Percentiles rank a stretch among this genome's conserved stretches.
These are phyloP conservation scores for Aspergillus cavernicola DNA, from an alignment of 495 filamentous ascomycete genomes.

Conservation along the genomic window DNA sequence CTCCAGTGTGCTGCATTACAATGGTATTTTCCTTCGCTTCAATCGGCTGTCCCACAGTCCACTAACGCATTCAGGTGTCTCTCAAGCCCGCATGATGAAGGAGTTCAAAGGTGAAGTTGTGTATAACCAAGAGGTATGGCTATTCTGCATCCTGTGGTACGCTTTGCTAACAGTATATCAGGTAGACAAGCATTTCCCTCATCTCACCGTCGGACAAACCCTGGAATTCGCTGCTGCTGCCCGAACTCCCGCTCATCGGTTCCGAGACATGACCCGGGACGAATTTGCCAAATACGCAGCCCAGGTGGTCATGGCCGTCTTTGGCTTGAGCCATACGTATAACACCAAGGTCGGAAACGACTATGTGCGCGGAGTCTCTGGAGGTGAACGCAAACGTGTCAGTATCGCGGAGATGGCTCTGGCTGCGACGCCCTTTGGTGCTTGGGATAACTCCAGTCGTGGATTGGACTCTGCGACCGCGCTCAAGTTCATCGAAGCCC, in stretches of 20 bases:
- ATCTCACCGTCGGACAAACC: constrained; percentile 5
- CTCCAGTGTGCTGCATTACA: not conserved
- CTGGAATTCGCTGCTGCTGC: constrained; percentile 6
- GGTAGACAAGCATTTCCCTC: constrained; percentile 4
- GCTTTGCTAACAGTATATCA: not conserved
- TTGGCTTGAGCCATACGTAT: constrained; percentile 5
- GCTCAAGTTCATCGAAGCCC: not conserved
- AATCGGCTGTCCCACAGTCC: too few species aligned
- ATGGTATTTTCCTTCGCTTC: not conserved
- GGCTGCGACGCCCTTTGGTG: not conserved
- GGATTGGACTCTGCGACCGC: not conserved
- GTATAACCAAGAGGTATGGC: not conserved
- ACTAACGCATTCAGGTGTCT: not conserved
- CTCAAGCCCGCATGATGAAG: not conserved
- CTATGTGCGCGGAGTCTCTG: constrained; percentile 3
- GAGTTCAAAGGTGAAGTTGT: not conserved
- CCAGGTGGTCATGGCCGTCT: not conserved
- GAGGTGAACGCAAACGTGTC: constrained; percentile 9
- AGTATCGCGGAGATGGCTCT: constrained; percentile 2
- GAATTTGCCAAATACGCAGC: not conserved
- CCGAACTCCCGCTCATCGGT: not conserved
- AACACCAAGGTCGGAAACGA: constrained; percentile 10
- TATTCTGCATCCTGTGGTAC: not conserved
- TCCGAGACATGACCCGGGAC: not conserved
- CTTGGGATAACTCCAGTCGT: constrained; percentile 7